These are phyloP conservation scores for Pseudopyrenochaeta lycopersici DNA, from an alignment of 2,329 filamentous ascomycete genomes.

Conservation along the genomic window DNA sequence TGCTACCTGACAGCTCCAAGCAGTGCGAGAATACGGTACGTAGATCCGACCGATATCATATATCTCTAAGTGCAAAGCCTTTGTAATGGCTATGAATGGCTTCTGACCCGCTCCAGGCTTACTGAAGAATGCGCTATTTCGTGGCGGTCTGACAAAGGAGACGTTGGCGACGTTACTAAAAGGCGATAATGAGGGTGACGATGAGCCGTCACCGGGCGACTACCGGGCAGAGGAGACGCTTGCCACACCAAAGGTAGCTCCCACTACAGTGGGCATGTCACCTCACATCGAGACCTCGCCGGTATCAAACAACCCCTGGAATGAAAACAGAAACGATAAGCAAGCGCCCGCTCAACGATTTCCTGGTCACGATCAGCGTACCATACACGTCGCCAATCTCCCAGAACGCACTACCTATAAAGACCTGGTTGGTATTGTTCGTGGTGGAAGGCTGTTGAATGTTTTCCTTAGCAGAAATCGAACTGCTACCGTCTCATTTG, in stretches of 20 bases:
- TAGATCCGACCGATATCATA: not conserved
- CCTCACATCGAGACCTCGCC: conserved; percentile 12
- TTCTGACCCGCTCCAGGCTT: conserved; percentile 46
- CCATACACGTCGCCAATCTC: conserved; percentile 70
- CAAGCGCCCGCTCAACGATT: conserved; percentile 15
- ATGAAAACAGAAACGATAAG: conserved; percentile 24
- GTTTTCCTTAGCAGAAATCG: conserved; percentile 71
- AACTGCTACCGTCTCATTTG: conserved; percentile 73
- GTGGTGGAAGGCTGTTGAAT: conserved; percentile 76
- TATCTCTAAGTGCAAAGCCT: not conserved
- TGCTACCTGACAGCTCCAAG: conserved; percentile 42
- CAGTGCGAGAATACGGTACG: conserved; percentile 65
- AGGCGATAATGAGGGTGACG: conserved; percentile 32
- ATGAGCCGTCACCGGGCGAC: conserved; percentile 21
- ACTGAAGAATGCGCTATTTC: conserved; percentile 58
- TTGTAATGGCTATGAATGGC: not conserved
- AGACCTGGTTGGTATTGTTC: conserved; percentile 71
- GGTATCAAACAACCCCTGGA: conserved; percentile 23
- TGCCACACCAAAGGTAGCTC: conserved; percentile 10
- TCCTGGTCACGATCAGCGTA: conserved; percentile 57
- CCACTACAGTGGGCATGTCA: conserved; percentile 15
- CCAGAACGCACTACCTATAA: conserved; percentile 69
- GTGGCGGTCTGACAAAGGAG: conserved; percentile 60
- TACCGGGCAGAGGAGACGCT: conserved; percentile 25
- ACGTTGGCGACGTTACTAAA: conserved; percentile 59